Conservation (phyloP, 2,329 filamentous ascomycete genomes). For the Penicillium glabrum region DNA sequence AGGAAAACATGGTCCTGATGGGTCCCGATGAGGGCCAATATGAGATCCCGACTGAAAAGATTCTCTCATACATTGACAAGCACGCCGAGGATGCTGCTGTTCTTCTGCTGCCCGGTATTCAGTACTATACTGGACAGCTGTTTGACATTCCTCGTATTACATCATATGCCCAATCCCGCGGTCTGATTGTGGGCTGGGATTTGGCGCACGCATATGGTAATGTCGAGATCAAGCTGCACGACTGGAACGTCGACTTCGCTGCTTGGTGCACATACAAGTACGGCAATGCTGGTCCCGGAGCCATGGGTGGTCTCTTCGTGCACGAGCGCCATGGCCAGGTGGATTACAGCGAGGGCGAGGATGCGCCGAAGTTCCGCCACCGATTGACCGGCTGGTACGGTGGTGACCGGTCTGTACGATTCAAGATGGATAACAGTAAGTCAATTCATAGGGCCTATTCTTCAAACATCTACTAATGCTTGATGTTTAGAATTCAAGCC, state of each 20-base stretch:
- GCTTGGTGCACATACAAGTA: conserved; percentile 96
- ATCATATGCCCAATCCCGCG: conserved; percentile 66
- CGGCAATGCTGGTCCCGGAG: conserved; percentile 78
- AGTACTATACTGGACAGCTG: conserved; percentile 87
- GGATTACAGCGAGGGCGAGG: conserved; percentile 40
- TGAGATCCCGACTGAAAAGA: conserved; percentile 67
- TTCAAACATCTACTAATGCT: background rate
- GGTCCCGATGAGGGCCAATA: conserved; percentile 58
- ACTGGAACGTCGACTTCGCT: conserved; percentile 88
- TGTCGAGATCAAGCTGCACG: conserved; percentile 72
- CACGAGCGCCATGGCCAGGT: conserved; percentile 66
- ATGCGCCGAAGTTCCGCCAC: conserved; percentile 57
- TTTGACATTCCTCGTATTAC: conserved; percentile 82
- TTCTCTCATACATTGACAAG: conserved; percentile 70
- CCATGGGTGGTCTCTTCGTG: conserved; percentile 76
- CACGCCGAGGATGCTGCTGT: conserved; percentile 72
- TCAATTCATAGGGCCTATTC: background rate
- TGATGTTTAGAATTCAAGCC: conserved; percentile 63
- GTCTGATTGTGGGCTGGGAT: conserved; percentile 79
- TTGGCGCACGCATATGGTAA: conserved; percentile 83
- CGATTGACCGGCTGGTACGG: conserved; percentile 83
- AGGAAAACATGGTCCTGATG: conserved; percentile 70
- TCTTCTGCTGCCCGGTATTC: conserved; percentile 78
- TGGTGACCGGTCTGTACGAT: conserved; percentile 69
- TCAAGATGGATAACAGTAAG: conserved; percentile 72